phyloP scores from a whole-genome alignment of 2,329 filamentous ascomycete species.

The Malbranchea zuffiana region DNA sequence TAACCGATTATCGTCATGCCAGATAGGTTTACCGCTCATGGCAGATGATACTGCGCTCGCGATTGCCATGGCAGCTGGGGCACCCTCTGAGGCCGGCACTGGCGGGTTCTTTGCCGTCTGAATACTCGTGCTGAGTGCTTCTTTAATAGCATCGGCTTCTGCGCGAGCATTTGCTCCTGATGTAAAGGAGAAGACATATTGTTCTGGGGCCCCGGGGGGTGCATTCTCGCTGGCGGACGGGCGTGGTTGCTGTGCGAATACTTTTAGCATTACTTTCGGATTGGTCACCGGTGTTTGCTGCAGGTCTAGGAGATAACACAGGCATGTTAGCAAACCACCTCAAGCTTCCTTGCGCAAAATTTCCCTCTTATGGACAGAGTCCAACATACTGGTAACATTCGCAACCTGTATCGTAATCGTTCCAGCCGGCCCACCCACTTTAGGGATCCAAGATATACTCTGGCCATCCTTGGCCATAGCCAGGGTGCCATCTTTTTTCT shows the following conservation, averaged over 20 bases:
- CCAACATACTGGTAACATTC: slow-evolving; percentile 66
- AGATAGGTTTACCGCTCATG: slow-evolving; percentile 42
- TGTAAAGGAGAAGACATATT: slow-evolving; percentile 84
- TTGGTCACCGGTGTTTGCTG: slow-evolving; percentile 87
- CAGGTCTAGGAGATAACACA: slow-evolving; percentile 50
- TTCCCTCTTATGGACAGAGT: not conserved
- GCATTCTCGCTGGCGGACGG: slow-evolving; percentile 36
- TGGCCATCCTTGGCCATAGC: slow-evolving; percentile 61
- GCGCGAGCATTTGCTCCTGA: slow-evolving; percentile 61
- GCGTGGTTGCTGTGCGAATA: slow-evolving; percentile 61
- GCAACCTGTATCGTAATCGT: slow-evolving; percentile 58
- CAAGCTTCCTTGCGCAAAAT: not conserved
- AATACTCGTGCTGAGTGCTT: slow-evolving; percentile 67
- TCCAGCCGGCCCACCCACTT: slow-evolving; percentile 48
- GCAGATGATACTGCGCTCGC: slow-evolving; percentile 54
- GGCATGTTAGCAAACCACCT: slow-evolving; percentile 4
- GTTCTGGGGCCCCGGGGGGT: slow-evolving; percentile 39
- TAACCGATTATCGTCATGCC: slow-evolving; percentile 72
- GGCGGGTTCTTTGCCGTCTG: slow-evolving; percentile 48
- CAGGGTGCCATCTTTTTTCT: slow-evolving; percentile 88
- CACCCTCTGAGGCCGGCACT: slow-evolving; percentile 30
- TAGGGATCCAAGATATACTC: slow-evolving; percentile 71
- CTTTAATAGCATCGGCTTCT: slow-evolving; percentile 78
- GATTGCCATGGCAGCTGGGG: slow-evolving; percentile 64
- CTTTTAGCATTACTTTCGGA: slow-evolving; percentile 85